These are phyloP conservation scores for Pilatotrama ljubarskyi DNA, from an alignment of 768 basidiomycete genomes.

Conservation along the genomic window DNA sequence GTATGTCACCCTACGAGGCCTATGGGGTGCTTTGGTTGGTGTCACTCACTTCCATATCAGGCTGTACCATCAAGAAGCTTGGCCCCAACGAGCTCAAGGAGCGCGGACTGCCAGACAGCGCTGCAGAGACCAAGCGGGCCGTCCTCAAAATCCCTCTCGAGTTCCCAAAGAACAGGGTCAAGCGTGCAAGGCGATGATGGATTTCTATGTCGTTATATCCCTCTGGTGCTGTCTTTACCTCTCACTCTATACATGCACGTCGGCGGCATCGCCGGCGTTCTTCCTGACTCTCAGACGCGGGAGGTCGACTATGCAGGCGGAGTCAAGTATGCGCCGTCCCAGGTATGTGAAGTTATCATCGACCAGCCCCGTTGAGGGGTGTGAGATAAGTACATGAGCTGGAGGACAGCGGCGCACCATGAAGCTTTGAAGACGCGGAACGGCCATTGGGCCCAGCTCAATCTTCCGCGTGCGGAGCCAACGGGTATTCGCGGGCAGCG, in stretches of 20 bases:
- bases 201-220: neutral
- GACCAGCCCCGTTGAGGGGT: too few species aligned
- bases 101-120: constrained; percentile 65
- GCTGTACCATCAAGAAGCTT: constrained; percentile 69
- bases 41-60: constrained; percentile 35
- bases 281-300: too few species aligned
- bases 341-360: too few species aligned
- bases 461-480: too few species aligned
- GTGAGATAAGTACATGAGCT: too few species aligned
- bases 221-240: neutral
- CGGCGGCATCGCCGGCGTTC: too few species aligned
- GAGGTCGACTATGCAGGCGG: neutral
- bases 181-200: constrained; percentile 32
- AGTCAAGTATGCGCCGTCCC: neutral
- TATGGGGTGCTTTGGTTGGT: neutral
- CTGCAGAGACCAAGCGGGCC: constrained; percentile 68
- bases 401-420: too few species aligned
- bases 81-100: constrained; percentile 63
- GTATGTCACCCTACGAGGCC: constrained; percentile 35
- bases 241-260: neutral
- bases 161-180: constrained; percentile 68
- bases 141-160: constrained; percentile 72
- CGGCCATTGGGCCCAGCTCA: too few species aligned
- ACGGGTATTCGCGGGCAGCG: too few species aligned
- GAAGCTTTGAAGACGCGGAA: too few species aligned